Base-by-base conservation (phyloP, 208 protist species). In the Phytomonas sp. region DNA sequence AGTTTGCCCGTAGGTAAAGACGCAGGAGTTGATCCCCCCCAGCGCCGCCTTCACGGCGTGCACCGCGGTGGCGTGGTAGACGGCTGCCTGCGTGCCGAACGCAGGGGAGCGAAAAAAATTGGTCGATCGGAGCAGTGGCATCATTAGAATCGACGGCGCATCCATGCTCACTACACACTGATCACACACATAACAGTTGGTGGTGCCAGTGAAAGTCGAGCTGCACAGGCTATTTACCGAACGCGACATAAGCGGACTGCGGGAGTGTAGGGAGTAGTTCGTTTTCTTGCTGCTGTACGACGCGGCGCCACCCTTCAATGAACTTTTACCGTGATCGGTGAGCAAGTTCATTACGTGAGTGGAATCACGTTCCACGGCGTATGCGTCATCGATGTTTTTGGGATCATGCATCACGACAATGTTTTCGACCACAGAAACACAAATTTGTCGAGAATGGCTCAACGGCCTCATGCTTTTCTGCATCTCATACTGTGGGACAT, bases 1-100 rank as follows among this genome's bases (percentile, higher is more conserved):
- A 6, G 90, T 95, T 73, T 93, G 87, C 26, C 90, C 90, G 70
- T 95, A 95, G n/a, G 90, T 87, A 70, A 95, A 91, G 13, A 95
- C 79, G 63, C 84, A 93, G 26, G 79, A 87, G 73, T 96, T 96
- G 71, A 93, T 92, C 62, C 91, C 91, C 37, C 92, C 87, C 29
- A 96, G 77, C 3, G 81, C 85, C 2, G 84, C 82, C 29, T 78
- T 64, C n/a, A 96, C 86, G 9, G 87, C 84, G 66, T 86, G 87
- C 61, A 72, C 68, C 7, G 86, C 89, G 30, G 84, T 93, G 33
- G 63, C 65, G 17, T 72, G 79, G 80, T 89, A 95, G 32, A 95
- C 85, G 37, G 86, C 81, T 69, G 88, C 81, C 75, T 95, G 89
- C 37, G 84, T 80, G 37, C 85, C 84, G 70, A 82, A 82, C 51